Conservation (phyloP, 805 yeast genomes). For the Komagataella phaffii region DNA sequence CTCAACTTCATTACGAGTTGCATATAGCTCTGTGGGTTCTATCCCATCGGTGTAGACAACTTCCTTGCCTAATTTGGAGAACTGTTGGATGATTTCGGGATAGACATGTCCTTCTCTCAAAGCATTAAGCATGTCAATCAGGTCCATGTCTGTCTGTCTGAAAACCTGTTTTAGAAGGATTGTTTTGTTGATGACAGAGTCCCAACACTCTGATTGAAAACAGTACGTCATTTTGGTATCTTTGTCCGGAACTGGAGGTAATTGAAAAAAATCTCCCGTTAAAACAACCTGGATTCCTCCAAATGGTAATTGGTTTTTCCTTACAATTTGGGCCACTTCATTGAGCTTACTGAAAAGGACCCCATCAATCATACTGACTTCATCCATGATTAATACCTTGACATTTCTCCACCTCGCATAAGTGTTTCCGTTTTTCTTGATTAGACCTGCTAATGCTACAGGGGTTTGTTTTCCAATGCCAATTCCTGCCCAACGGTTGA, state of each 20-base stretch:
- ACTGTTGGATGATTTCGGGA: slow-evolving; percentile 31
- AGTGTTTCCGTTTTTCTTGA: slow-evolving; percentile 37
- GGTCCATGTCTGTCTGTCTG: slow-evolving; percentile 60
- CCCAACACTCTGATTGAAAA: slow-evolving; percentile 57
- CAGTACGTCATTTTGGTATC: slow-evolving; percentile 32
- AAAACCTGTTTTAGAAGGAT: slow-evolving; percentile 53
- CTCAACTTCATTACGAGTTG: slow-evolving; percentile 64
- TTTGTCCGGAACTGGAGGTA: slow-evolving; percentile 54
- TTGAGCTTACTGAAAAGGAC: slow-evolving; percentile 50
- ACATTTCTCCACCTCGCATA: slow-evolving; percentile 39
- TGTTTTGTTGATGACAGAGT: slow-evolving; percentile 37
- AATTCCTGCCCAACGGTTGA: slow-evolving; percentile 68
- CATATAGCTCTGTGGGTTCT: slow-evolving; percentile 61
- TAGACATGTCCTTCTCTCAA: slow-evolving; percentile 53
- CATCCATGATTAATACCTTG: slow-evolving; percentile 60
- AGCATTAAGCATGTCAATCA: slow-evolving; percentile 64
- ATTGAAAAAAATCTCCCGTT: slow-evolving; percentile 74
- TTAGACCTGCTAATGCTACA: slow-evolving; percentile 31
- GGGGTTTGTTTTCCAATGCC: slow-evolving; percentile 54
- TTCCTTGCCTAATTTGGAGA: slow-evolving; percentile 36
- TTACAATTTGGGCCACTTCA: slow-evolving; percentile 37
- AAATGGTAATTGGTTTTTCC: slow-evolving; percentile 40
- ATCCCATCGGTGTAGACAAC: slow-evolving; percentile 41
- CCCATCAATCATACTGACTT: slow-evolving; percentile 72
- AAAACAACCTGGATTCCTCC: slow-evolving; percentile 71